Base-by-base conservation (phyloP, 768 basidiomycete genomes). In the Podaxis sp. region DNA sequence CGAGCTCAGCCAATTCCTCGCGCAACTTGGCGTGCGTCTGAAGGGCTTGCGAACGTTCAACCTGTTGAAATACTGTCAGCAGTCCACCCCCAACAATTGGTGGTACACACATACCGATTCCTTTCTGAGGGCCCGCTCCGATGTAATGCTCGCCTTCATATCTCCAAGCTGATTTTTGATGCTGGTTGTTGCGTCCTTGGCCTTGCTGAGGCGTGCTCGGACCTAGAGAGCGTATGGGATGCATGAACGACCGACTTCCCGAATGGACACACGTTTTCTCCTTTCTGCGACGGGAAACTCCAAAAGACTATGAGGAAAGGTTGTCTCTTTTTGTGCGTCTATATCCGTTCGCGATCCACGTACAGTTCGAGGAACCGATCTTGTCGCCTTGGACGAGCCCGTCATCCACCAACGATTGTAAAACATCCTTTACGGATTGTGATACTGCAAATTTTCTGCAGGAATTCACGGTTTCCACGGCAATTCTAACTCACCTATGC, bases 331-430 rank as follows among this genome's bases (percentile, higher is more conserved):
- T 33, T 33, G 2, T 68, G 70, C 56, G 68, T 66, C 75, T 69
- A 68, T 56, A 70, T 58, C 38, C 20, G 52, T 61, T 28, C 49
- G 7, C 40, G 54, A 40, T 24, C 41, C 53, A 63, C 89, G 68
- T 71, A 94, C 95, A 97, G 71, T 96, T 97, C 2, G 93, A 93
- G 8, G 95, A 91, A 36, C 95, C 95, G 61, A 96, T 95, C 76
- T 98, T 98, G 74, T 98, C 96, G 50, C 80, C 80, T 70, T 91
- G 87, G 24, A 96, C 93, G 30, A 95, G 78, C 1, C 89, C 87
- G 68, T 97, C 95, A 66, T 95, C 90, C 10, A 94, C 87, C 30
- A 98, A 82, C 2, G 90, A 88, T 68, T 94, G 91, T 2, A 97
- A 74, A 0, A 96, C 90, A 67, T 98, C 95, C 71, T 97, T 97